Conservation (phyloP, 306 rosid species). For the Sicyos edulis region DNA sequence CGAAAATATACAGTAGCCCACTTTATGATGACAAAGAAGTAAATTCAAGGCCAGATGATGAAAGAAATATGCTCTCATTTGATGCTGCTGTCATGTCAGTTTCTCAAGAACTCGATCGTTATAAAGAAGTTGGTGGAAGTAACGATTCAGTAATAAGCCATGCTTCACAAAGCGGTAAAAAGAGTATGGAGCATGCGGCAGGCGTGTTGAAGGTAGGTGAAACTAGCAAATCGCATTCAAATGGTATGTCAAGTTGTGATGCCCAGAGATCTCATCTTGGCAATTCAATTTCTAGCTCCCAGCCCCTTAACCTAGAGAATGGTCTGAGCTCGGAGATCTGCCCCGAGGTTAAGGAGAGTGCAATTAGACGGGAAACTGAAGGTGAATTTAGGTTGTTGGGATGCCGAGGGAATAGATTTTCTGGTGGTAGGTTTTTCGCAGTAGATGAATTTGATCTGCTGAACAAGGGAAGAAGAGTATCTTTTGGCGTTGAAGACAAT, state of each 20-base stretch:
- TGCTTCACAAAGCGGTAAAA: constrained; percentile 10
- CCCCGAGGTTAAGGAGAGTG: constrained; percentile 67
- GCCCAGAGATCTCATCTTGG: constrained; percentile 37
- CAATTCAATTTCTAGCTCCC: constrained; percentile 34
- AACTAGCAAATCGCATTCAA: constrained; percentile 26
- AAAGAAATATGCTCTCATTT: constrained; percentile 64
- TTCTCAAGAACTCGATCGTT: constrained; percentile 73
- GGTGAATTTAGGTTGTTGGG: constrained; percentile 87
- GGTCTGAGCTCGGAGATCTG: constrained; percentile 48
- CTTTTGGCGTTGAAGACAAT: constrained; percentile 74
- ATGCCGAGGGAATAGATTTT: constrained; percentile 60
- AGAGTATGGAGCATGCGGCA: constrained; percentile 23
- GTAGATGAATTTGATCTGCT: constrained; percentile 58
- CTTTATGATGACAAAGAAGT: constrained; percentile 61
- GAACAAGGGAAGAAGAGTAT: constrained; percentile 69
- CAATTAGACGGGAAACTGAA: constrained; percentile 94
- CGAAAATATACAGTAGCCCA: constrained; percentile 76
- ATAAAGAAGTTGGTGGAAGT: constrained; percentile 69
- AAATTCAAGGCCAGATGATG: constrained; percentile 39
- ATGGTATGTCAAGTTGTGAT: constrained; percentile 29
- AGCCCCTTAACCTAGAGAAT: constrained; percentile 43
- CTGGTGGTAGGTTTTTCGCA: constrained; percentile 66
- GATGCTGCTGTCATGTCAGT: constrained; percentile 77
- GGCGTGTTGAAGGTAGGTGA: constrained; percentile 48
- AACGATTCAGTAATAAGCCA: constrained; percentile 33